A percentile compares a stretch with the other conserved stretches of the same genome.
These are phyloP conservation scores for Zasmidium cellare DNA, from an alignment of 2,329 filamentous ascomycete species.

Conservation along the genomic window DNA sequence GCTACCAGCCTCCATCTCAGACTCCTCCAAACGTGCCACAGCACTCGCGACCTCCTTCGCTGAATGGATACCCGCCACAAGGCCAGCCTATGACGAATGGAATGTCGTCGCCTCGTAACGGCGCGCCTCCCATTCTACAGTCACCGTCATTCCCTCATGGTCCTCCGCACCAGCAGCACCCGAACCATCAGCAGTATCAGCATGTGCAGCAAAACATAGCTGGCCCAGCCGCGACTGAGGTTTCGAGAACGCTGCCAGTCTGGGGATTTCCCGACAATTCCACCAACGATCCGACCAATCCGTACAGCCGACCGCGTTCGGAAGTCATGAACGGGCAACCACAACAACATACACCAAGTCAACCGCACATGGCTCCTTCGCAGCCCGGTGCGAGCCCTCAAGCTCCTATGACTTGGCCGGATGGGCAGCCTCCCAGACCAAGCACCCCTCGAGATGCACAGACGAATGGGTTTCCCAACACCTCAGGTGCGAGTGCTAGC, in stretches of 20 bases:
- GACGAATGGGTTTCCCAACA: slow-evolving; percentile 18
- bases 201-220: slow-evolving; percentile 2
- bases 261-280: slow-evolving; percentile 1
- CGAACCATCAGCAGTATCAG: slow-evolving; percentile 3
- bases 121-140: slow-evolving; percentile 26
- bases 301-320: slow-evolving; percentile 16
- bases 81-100: slow-evolving; percentile 33
- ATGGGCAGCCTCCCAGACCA: slow-evolving; percentile 20
- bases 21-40: neutral
- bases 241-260: neutral
- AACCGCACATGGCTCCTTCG: slow-evolving; percentile 10
- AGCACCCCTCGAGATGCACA: slow-evolving; percentile 29
- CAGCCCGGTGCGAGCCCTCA: slow-evolving; percentile 12
- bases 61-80: slow-evolving; percentile 28
- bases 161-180: slow-evolving; percentile 19
- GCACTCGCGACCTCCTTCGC: neutral
- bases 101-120: slow-evolving; percentile 37
- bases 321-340: slow-evolving; percentile 16
- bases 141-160: slow-evolving; percentile 19
- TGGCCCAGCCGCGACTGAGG: no score
- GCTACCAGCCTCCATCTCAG: neutral
- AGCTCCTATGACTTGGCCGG: slow-evolving; percentile 13
- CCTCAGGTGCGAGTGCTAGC: slow-evolving; percentile 44
- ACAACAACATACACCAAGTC: slow-evolving; percentile 13
- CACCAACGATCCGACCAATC: no score